Evolutionary conservation across 176 grass and related monocot species (phyloP).

Genomic region (Zea luxurians): DNA sequence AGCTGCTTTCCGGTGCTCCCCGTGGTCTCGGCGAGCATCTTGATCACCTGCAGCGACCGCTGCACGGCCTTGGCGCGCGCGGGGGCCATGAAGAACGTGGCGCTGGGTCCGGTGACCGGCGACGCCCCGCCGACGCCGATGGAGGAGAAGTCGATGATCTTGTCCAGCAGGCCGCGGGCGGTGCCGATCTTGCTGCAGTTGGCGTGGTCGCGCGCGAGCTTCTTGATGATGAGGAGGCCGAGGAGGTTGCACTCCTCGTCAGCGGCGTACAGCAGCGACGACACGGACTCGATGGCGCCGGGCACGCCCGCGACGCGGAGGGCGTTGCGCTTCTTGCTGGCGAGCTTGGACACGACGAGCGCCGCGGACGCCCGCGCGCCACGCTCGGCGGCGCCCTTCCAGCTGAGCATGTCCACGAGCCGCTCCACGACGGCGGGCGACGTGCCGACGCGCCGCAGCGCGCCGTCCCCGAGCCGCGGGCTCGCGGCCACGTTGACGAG

Average conservation of each 20-base stretch:
- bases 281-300: slow-evolving; percentile 59
- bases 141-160: slow-evolving; percentile 68
- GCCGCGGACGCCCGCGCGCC: slow-evolving; percentile 50
- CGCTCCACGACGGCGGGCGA: slow-evolving; percentile 48
- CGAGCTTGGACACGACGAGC: slow-evolving; percentile 65
- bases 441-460: slow-evolving; percentile 50
- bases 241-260: slow-evolving; percentile 61
- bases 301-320: slow-evolving; percentile 54
- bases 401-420: slow-evolving; percentile 67
- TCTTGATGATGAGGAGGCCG: slow-evolving; percentile 77
- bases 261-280: slow-evolving; percentile 51
- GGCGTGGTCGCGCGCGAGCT: slow-evolving; percentile 66
- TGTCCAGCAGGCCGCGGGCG: slow-evolving; percentile 66
- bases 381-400: slow-evolving; percentile 44
- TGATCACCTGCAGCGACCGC: slow-evolving; percentile 67
- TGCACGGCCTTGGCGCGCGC: slow-evolving; percentile 56
- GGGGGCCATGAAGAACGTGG: not conserved
- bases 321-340: slow-evolving; percentile 62
- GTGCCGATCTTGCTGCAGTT: slow-evolving; percentile 73
- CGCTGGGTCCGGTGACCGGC: not conserved
- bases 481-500: slow-evolving; percentile 46
- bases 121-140: not conserved
- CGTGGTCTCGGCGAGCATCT: slow-evolving; percentile 66
- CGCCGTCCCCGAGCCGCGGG: slow-evolving; percentile 29
- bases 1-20: slow-evolving; percentile 55